Evolutionary conservation across 768 basidiomycete genomes (phyloP).

Genomic region (Naganishia randhawae): DNA sequence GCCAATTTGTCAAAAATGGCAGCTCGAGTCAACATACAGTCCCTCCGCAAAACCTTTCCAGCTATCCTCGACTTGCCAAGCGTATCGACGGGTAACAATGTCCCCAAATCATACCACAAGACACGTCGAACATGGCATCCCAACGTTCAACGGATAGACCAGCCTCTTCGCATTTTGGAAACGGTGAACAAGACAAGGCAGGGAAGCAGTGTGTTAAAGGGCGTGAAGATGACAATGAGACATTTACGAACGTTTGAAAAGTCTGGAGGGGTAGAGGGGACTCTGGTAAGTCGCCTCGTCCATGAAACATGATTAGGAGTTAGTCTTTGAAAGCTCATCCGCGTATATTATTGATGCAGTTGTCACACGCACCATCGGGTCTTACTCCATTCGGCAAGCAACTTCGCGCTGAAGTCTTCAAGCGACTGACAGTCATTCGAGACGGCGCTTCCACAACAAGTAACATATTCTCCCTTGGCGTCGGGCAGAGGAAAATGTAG

Average conservation of each 20-base stretch:
- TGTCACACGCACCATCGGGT: constrained; percentile 39
- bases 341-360: constrained; percentile 25
- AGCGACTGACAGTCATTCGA: constrained; percentile 31
- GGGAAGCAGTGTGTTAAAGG: constrained; percentile 32
- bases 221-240: constrained; percentile 46
- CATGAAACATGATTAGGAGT: background rate
- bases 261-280: constrained; percentile 47
- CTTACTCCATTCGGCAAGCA: constrained; percentile 43
- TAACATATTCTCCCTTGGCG: constrained; percentile 12
- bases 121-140: constrained; percentile 43
- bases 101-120: constrained; percentile 49
- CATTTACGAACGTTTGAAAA: constrained; percentile 44
- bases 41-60: constrained; percentile 39
- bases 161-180: constrained; percentile 30
- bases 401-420: constrained; percentile 42
- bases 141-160: constrained; percentile 41
- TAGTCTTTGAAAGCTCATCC: background rate
- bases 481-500: background rate
- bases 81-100: constrained; percentile 44
- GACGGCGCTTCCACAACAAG: background rate
- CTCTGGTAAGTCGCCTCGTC: constrained; percentile 38
- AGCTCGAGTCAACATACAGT: constrained; percentile 23
- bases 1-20: constrained; percentile 3
- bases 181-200: constrained; percentile 18
- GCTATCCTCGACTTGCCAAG: constrained; percentile 43